A percentile compares a stretch with the other conserved stretches of the same genome.
These are phyloP conservation scores for Lipomyces yamadae DNA, from an alignment of 805 yeast genomes.

Conservation along the genomic window DNA sequence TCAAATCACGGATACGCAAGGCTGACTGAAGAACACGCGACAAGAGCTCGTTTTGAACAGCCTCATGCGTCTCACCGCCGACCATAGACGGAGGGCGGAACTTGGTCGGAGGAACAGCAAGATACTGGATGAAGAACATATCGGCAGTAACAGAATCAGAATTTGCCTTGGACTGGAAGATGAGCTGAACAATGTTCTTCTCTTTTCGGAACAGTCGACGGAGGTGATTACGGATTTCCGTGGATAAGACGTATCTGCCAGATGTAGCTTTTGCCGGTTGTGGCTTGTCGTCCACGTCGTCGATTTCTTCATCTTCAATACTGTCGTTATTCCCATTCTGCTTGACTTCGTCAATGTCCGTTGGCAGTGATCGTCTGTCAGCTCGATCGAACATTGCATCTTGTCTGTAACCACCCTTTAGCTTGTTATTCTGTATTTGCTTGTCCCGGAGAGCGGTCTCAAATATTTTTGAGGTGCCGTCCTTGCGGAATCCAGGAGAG, in stretches of 20 bases:
- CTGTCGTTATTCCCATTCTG: conserved; percentile 34
- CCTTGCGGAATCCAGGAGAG: conserved; percentile 93
- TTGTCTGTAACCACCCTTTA: conserved; percentile 76
- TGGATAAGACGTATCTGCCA: conserved; percentile 82
- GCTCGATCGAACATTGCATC: conserved; percentile 60
- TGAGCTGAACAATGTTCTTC: conserved; percentile 64
- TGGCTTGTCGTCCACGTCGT: conserved; percentile 50
- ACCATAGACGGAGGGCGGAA: conserved; percentile 95
- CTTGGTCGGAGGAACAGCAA: conserved; percentile 95
- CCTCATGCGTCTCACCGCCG: conserved; percentile 96
- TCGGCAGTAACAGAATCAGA: conserved; percentile 63
- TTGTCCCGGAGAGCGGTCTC: conserved; percentile 84
- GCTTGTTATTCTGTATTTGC: conserved; percentile 78
- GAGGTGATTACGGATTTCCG: conserved; percentile 82
- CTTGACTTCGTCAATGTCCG: conserved; percentile 14
- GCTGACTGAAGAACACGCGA: conserved; percentile 80
- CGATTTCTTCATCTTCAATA: conserved; percentile 37
- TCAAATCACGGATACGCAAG: conserved; percentile 81
- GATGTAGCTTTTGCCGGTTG: conserved; percentile 54
- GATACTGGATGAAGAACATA: conserved; percentile 83
- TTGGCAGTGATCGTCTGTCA: conserved; percentile 33
- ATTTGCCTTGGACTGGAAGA: conserved; percentile 83
- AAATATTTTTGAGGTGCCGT: conserved; percentile 89
- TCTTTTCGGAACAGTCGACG: conserved; percentile 77
- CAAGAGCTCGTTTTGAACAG: conserved; percentile 86